Conservation (phyloP, 2,329 filamentous ascomycete species). For the Arthroderma uncinatum region DNA sequence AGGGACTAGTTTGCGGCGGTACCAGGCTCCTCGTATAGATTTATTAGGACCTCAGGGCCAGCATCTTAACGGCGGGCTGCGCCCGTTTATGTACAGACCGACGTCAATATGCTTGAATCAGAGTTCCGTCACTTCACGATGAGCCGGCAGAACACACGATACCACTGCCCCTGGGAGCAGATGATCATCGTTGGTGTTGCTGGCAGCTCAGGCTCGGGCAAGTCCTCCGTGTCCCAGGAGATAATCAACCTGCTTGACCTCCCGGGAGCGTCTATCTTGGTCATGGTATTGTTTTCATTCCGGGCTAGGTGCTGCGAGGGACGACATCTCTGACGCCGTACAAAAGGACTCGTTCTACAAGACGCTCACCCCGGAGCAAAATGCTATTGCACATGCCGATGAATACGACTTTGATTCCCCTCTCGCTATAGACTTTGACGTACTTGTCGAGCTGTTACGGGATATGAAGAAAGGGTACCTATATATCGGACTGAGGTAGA, state of each 20-base stretch:
- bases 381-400: conserved; percentile 69
- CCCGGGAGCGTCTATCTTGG: conserved; percentile 95
- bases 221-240: conserved; percentile 84
- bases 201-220: conserved; percentile 87
- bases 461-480: conserved; percentile 85
- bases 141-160: conserved; percentile 47
- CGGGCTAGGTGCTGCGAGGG: background rate
- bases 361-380: conserved; percentile 66
- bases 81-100: background rate
- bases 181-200: conserved; percentile 94
- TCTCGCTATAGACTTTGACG: conserved; percentile 87
- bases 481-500: background rate
- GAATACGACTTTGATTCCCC: conserved; percentile 96
- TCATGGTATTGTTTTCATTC: conserved; percentile 56
- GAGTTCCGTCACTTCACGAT: conserved; percentile 2
- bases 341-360: conserved; percentile 93
- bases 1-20: background rate
- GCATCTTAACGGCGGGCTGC: background rate
- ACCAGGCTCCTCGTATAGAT: background rate
- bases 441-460: conserved; percentile 63
- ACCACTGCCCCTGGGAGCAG: conserved; percentile 91
- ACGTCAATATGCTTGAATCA: conserved; percentile 1
- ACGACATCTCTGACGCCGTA: background rate
- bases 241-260: conserved; percentile 83
- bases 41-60: background rate